Evolutionary conservation across 73 alveolate species (phyloP), one percentile per base, ranked within the genome.

Genomic region (Symbiodinium natans): DNA sequence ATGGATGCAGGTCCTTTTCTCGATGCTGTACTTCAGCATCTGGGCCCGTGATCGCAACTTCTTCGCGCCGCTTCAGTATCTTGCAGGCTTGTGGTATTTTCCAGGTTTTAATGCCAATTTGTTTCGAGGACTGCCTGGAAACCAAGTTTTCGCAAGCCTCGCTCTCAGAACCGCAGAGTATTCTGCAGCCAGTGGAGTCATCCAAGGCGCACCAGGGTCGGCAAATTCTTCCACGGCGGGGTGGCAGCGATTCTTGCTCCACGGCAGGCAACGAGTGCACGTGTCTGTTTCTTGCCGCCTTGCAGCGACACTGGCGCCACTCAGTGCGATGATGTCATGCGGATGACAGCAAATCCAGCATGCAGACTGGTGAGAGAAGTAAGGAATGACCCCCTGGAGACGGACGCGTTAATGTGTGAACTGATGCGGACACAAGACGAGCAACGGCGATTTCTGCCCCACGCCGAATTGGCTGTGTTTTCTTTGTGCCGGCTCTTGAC

Each of bases 211-310:
- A 46, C 83, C 36, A 29, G 25, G 74, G 87, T 90, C 89, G 97
- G 97, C 52, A 90, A 90, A 80, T 90, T 90, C 97, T 90, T 90
- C 80, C 97, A 90, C 40, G 97, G 97, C 25, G 97, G 97, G 41
- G 46, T 90, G 38, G 97, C 97, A n/a, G 97, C 80, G n/a, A 85
- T 90, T 38, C 56, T 90, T 84, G 97, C 29, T 23, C 40, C 80
- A 9, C 80, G 80, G 15, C 80, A 25, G 8, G 80, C 80, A 63
- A 3, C 15, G 68, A 63, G 39, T 63, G 40, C 34, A 63, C 59
- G 59, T 46, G 13, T 46, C n/a, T n/a, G n/a, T 46, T 46, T 19
- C 59, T 46, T 46, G 59, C 59, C n/a, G n/a, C n/a, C n/a, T n/a
- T n/a, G n/a, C n/a, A n/a, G n/a, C n/a, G n/a, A n/a, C n/a, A n/a